Percentiles rank a stretch among this genome's conserved stretches.
These are phyloP conservation scores for Lentithecium fluviatile DNA, from an alignment of 495 filamentous ascomycete genomes.

Conservation along the genomic window DNA sequence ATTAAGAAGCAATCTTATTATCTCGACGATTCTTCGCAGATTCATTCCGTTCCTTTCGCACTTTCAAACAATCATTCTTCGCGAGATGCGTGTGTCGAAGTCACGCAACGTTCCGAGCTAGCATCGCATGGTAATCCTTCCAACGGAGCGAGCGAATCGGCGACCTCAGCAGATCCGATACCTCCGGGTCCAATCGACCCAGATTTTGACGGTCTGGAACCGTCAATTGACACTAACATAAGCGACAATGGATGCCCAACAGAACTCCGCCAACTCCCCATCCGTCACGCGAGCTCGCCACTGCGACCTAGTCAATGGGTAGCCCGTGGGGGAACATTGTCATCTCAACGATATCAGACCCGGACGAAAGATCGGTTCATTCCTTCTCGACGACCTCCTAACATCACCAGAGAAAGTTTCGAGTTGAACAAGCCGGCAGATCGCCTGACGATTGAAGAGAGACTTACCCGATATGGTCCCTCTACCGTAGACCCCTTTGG, in stretches of 20 bases:
- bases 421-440: slow-evolving; percentile 62
- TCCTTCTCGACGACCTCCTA: slow-evolving; percentile 51
- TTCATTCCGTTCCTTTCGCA: not conserved
- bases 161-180: not conserved
- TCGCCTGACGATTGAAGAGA: slow-evolving; percentile 61
- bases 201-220: not conserved
- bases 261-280: slow-evolving; percentile 10
- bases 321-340: slow-evolving; percentile 24
- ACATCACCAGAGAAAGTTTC: slow-evolving; percentile 55
- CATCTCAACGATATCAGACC: slow-evolving; percentile 9
- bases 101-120: not conserved
- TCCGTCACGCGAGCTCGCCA: slow-evolving; percentile 25
- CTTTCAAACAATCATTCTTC: slow-evolving; percentile 9
- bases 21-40: not conserved
- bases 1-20: not conserved
- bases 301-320: slow-evolving; percentile 31
- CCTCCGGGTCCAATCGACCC: not conserved
- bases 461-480: slow-evolving; percentile 56
- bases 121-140: not conserved
- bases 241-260: not conserved
- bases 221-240: too few species aligned
- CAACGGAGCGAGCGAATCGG: not conserved
- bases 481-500: slow-evolving; percentile 68
- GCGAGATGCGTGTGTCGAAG: not conserved
- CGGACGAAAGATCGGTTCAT: slow-evolving; percentile 68